phyloP scores from a whole-genome alignment of 1,139 yeast genomes.

The Pichia terricola region DNA sequence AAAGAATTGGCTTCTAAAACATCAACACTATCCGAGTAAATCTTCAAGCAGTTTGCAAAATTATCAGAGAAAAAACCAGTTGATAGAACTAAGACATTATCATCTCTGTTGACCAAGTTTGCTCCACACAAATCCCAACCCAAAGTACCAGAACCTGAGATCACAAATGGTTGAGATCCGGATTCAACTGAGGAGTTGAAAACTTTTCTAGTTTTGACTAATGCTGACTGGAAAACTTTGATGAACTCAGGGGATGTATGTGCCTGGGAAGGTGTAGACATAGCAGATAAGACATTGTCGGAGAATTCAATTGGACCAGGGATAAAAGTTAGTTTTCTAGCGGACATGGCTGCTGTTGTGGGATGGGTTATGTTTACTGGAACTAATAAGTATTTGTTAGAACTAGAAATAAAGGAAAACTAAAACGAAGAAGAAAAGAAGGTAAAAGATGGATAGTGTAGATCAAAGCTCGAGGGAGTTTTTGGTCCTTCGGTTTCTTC shows the following conservation, averaged over 20 bases:
- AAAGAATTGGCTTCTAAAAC: conserved; percentile 53
- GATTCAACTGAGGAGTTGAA: conserved; percentile 57
- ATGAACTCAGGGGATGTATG: conserved; percentile 89
- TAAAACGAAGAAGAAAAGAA: not conserved
- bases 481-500: too few species aligned
- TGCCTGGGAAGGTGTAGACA: conserved; percentile 78
- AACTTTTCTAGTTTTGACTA: conserved; percentile 59
- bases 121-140: conserved; percentile 92
- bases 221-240: conserved; percentile 58
- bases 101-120: conserved; percentile 57
- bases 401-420: not conserved
- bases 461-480: too few species aligned
- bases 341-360: conserved; percentile 5
- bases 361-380: not conserved
- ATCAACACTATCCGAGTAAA: conserved; percentile 63
- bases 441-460: not conserved
- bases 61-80: conserved; percentile 92
- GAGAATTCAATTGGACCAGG: conserved; percentile 95
- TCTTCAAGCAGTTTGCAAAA: conserved; percentile 68
- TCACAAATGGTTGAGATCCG: conserved; percentile 64
- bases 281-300: conserved; percentile 69
- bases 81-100: conserved; percentile 67
- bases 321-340: conserved; percentile 38
- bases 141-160: conserved; percentile 87
- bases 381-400: not conserved